A percentile compares a stretch with the other conserved stretches of the same genome.
Conservation (phyloP, 805 yeast species). For the Saccharomycopsis fibuligera region DNA sequence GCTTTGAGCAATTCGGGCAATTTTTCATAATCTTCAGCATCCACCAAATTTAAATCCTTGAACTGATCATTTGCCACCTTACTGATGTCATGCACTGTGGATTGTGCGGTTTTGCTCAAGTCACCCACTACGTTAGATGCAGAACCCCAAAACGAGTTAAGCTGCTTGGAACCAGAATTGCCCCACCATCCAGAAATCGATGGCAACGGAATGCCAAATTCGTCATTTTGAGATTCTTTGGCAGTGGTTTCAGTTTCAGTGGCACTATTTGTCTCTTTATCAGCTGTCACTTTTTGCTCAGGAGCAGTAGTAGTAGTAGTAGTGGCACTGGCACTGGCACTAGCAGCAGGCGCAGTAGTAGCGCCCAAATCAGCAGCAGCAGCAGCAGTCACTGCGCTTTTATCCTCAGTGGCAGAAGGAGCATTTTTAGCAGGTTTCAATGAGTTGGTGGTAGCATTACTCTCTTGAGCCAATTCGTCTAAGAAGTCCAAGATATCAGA, state of each 20-base stretch:
- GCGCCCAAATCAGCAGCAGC: not conserved
- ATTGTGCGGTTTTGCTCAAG: conserved; percentile 19
- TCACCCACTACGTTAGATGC: conserved; percentile 38
- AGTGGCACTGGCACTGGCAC: not conserved
- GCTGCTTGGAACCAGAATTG: conserved; percentile 58
- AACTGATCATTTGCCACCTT: conserved; percentile 15
- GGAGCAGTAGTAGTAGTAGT: not conserved
- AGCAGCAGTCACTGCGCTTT: not conserved
- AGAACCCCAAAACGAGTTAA: conserved; percentile 61
- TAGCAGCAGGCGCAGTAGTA: not conserved
- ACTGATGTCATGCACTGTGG: conserved; percentile 15
- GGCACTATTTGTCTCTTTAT: conserved; percentile 18
- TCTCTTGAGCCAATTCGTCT: conserved; percentile 67
- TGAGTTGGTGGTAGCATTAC: conserved; percentile 31
- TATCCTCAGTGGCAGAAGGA: not conserved
- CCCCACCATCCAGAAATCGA: conserved; percentile 74
- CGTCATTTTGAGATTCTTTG: conserved; percentile 21
- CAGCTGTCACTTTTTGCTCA: conserved; percentile 19
- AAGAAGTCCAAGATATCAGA: conserved; percentile 39
- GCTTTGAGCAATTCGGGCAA: not conserved
- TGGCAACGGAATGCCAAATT: conserved; percentile 41
- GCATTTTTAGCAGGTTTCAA: conserved; percentile 26
- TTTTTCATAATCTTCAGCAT: conserved; percentile 5
- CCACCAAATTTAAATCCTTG: conserved; percentile 8
- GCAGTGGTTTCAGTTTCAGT: not conserved